Conservation (phyloP, 2,329 filamentous ascomycete species). For the Venturia asperata region DNA sequence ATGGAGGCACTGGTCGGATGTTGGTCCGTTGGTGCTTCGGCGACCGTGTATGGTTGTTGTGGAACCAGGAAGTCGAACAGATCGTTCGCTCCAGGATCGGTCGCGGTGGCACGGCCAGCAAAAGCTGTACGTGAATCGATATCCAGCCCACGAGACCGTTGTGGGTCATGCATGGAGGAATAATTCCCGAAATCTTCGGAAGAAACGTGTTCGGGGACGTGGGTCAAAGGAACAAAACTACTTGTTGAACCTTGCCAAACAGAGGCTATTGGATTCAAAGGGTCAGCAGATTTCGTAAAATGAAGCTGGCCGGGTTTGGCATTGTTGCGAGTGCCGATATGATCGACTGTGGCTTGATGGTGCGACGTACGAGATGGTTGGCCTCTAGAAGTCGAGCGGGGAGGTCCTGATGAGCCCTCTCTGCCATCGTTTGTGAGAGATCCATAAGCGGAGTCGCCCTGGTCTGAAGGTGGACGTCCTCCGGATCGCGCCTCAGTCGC, state of each 20-base stretch:
- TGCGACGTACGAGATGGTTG: conserved; percentile 13
- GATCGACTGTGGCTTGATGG: not conserved
- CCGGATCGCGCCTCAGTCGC: conserved; percentile 8
- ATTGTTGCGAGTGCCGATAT: not conserved
- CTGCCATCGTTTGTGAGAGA: conserved; percentile 13
- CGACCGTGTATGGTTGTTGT: conserved; percentile 3
- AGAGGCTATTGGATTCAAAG: not conserved
- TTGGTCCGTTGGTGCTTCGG: not conserved
- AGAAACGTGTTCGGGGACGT: conserved; percentile 11
- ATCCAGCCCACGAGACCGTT: conserved; percentile 6
- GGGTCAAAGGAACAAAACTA: conserved; percentile 10
- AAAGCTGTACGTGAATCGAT: not conserved
- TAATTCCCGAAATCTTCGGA: conserved; percentile 5
- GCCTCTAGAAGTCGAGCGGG: not conserved
- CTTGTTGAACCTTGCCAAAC: conserved; percentile 8
- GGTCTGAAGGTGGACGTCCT: conserved; percentile 15
- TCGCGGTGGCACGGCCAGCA: conserved; percentile 7
- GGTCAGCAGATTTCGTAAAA: not conserved
- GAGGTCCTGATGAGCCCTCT: conserved; percentile 8
- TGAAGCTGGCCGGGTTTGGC: not conserved
- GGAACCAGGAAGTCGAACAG: conserved; percentile 14
- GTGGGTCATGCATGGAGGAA: not conserved
- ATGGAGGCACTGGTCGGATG: not conserved
- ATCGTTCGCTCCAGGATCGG: not conserved
- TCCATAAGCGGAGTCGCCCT: conserved; percentile 16